Percentiles rank a stretch among this genome's conserved stretches.
phyloP scores from a whole-genome alignment of 371 early-diverging fungal species.

The Rhizopus sp. region DNA sequence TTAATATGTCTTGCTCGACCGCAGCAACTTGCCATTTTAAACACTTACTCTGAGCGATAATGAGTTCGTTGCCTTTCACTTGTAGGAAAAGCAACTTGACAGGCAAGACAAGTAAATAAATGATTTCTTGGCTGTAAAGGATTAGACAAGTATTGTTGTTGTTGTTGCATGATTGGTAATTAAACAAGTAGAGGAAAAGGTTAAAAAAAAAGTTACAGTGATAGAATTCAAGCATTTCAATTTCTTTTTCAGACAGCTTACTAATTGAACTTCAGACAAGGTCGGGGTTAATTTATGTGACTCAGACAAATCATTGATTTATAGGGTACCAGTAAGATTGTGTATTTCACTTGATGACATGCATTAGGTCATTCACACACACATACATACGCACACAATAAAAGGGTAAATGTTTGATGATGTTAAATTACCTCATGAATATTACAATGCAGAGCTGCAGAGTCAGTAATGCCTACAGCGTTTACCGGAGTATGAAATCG shows the following conservation, averaged over 20 bases:
- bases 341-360: too few relatives aligned
- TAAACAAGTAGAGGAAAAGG: not conserved
- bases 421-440: too few relatives aligned
- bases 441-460: too few relatives aligned
- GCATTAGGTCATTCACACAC: too few relatives aligned
- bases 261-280: not conserved
- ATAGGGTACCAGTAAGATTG: too few relatives aligned
- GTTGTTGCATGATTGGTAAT: conserved; percentile 1
- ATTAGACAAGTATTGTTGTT: conserved; percentile 17
- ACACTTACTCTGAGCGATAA: conserved; percentile 72
- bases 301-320: too few relatives aligned
- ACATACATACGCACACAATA: too few relatives aligned
- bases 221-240: not conserved
- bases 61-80: conserved; percentile 84
- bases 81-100: conserved; percentile 84
- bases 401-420: too few relatives aligned
- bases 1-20: not conserved
- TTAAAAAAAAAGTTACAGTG: not conserved
- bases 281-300: too few relatives aligned
- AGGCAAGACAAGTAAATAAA: conserved; percentile 71
- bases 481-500: too few relatives aligned
- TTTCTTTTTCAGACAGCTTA: not conserved
- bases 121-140: conserved; percentile 29
- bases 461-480: too few relatives aligned
- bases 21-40: not conserved